A percentile compares a stretch with the other conserved stretches of the same genome.
These are phyloP conservation scores for Pilasporangium apinafurcum DNA, from an alignment of 352 stramenopile species.

Conservation along the genomic window DNA sequence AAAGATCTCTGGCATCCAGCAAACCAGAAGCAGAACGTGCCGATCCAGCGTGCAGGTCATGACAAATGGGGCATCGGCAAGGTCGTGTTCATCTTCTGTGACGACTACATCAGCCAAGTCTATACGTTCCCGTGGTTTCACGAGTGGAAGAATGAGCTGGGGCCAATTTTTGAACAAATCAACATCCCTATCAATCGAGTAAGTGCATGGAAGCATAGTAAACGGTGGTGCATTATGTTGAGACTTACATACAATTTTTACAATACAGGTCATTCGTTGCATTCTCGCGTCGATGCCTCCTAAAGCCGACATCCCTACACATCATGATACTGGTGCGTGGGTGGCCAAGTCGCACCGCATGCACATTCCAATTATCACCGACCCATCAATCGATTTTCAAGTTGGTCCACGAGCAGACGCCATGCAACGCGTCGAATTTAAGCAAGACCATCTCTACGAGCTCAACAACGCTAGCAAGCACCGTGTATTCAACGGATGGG, in stretches of 20 bases:
- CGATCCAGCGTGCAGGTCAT: constrained; percentile 91
- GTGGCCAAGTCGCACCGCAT: constrained; percentile 94
- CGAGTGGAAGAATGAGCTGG: constrained; percentile 64
- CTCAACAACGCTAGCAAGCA: constrained; percentile 99
- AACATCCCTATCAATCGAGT: constrained; percentile 66
- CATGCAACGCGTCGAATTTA: constrained; percentile 90
- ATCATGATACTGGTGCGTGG: constrained; percentile 98
- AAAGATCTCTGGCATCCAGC: constrained; percentile 57
- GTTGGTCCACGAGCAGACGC: constrained; percentile 79
- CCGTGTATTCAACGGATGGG: constrained; percentile 90
- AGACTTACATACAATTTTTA: not conserved
- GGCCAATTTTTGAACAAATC: constrained; percentile 88
- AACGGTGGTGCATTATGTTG: not conserved
- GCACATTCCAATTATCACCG: constrained; percentile 95
- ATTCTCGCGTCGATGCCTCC: constrained; percentile 95
- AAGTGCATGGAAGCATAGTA: too few species aligned
- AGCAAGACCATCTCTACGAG: constrained; percentile 95
- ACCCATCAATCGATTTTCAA: constrained; percentile 65
- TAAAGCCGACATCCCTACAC: constrained; percentile 92
- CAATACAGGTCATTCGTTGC: constrained; percentile 85
- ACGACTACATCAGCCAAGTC: constrained; percentile 96
- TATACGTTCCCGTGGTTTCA: constrained; percentile 96
- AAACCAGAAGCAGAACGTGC: constrained; percentile 85
- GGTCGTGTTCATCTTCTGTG: constrained; percentile 97
- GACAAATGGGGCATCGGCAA: constrained; percentile 98